Evolutionary conservation across 2,329 filamentous ascomycete species (phyloP).

Genomic region (Trichoderma sp.): DNA sequence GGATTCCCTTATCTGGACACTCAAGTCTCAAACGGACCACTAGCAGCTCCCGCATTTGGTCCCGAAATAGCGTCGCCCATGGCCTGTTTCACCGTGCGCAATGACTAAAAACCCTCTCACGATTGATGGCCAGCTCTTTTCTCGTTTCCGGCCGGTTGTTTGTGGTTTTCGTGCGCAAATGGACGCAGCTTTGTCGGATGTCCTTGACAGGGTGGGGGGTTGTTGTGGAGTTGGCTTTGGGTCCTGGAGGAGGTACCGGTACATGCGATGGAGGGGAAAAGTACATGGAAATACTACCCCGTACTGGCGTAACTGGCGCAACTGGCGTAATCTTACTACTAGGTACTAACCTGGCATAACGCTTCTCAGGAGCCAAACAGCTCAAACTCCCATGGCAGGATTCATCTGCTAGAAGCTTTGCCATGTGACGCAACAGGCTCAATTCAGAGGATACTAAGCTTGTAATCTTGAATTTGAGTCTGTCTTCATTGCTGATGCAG

Average conservation of each 20-base stretch:
- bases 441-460: not conserved
- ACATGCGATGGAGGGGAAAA: not conserved
- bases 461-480: not conserved
- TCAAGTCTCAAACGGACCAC: not conserved
- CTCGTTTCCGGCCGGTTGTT: not conserved
- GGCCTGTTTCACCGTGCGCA: not conserved
- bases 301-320: no score
- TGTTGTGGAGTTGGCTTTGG: not conserved
- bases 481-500: not conserved
- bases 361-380: not conserved
- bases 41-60: not conserved
- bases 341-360: no score
- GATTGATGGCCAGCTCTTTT: not conserved
- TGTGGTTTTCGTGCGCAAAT: conserved; percentile 9
- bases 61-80: not conserved
- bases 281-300: not conserved
- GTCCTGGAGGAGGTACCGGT: not conserved
- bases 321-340: no score
- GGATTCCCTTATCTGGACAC: not conserved
- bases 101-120: conserved; percentile 8
- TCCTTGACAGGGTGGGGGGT: not conserved
- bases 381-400: not conserved
- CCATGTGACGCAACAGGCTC: not conserved
- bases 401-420: not conserved
- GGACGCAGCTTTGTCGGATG: not conserved